Evolutionary conservation across 2,329 filamentous ascomycete genomes (phyloP), one percentile per base, ranked within the genome.

Genomic region (Verruconis gallopava): DNA sequence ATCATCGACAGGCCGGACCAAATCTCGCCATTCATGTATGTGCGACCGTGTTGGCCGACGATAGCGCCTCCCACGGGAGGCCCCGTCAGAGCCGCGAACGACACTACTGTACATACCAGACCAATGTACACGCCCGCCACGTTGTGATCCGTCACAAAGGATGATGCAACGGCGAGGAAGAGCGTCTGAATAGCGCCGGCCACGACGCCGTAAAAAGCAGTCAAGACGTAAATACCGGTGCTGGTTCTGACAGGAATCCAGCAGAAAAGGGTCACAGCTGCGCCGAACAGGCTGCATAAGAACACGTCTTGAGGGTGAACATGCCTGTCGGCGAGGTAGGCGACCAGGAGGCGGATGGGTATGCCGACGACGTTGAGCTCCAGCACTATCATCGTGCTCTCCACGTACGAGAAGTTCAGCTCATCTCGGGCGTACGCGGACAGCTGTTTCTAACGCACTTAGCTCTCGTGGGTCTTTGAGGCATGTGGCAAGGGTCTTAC

Each of bases 311-410:
- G 59, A 0, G 71, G 65, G 1, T 75, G 75, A 2, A 71, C 55
- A 40, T 49, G 57, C 4, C 57, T 63, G 52, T 78, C 73, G 0
- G 73, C 73, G 4, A 78, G 50, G 46, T 65, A 66, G 11, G 68
- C 68, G 0, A 69, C 66, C 1, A 75, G 47, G 1, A 74, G 55
- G 1, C 75, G 72, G n/a, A 67, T 64, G 1, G 71, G 53, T 3
- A 78, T 63, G 1, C 74, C 73, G 13, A 75, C 58, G 5, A 64
- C 72, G 47, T 78, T 77, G 12, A 69, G 64, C 14, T 77, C 65
- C 35, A 80, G 60, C n/a, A n/a, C n/a, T n/a, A n/a, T n/a, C n/a
- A n/a, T n/a, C n/a, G n/a, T n/a, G n/a, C n/a, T n/a, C n/a, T n/a
- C n/a, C n/a, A n/a, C n/a, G n/a, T n/a, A n/a, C n/a, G n/a, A n/a